Evolutionary conservation across 163 green algal genomes (phyloP), one percentile per base, ranked within the genome.

Genomic region (Picocystis sp.): DNA sequence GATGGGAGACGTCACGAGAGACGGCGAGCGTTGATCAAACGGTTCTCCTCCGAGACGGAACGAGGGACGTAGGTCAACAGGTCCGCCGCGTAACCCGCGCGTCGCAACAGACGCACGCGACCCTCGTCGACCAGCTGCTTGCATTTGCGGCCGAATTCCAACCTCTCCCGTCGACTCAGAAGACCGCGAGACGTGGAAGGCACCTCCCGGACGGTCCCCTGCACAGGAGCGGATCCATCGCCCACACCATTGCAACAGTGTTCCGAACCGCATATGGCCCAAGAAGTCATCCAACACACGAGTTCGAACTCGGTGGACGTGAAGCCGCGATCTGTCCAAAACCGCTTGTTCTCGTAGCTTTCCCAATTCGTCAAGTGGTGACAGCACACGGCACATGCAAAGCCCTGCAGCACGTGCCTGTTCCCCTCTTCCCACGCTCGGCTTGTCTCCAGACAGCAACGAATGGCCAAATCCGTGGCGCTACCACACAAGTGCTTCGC

Each of bases 401-500:
- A 52, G 3, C 82, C 80, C 1, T 53, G 61, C n/a, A 88, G 24
- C 0, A 11, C 25, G 19, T 45, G 2, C 35, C 14, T 11, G 29
- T 34, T 13, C 10, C 42, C 41, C 19, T 19, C 50, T 50, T 43
- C 55, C 60, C 17, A 54, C 2, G 19, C 22, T 19, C 21, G 19
- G 42, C 48, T 33, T 33, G 46, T 53, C 63, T 51, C 57, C 70
- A 60, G 24, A 51, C 65, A 75, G 17, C 57, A 59, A 1, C 77
- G 55, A 44, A 92, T 65, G 2, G 78, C 71, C 55, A 85, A 80
- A 63, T 93, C 81, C 0, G 76, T 87, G 47, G 81, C 81, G 5
- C 77, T 79, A 5, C 82, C 82, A 46, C 82, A 93, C 17, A 90
- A 68, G 57, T 90, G 80, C 61, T 90, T 90, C 46, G 74, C 80